Conservation (phyloP, 176 grass and related monocot genomes). For the Olyra latifolia region DNA sequence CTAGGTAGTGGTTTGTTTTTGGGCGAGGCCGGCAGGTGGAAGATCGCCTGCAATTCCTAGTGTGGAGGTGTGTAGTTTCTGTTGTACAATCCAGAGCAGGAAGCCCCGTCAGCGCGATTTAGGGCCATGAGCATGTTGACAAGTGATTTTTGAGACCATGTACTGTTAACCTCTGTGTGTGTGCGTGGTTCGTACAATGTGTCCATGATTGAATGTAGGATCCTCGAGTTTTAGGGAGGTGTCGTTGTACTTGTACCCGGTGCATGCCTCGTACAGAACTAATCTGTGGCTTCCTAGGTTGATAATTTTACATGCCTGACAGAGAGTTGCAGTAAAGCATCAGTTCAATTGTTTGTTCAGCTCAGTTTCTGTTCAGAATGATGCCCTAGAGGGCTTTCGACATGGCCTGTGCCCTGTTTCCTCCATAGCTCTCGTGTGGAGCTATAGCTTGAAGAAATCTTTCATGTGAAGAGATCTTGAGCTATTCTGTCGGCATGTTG, state of each 20-base stretch:
- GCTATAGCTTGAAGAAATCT: not conserved
- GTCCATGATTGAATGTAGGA: conserved; percentile 40
- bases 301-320: conserved; percentile 39
- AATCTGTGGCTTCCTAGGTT: conserved; percentile 43
- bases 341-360: conserved; percentile 22
- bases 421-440: not conserved
- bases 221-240: conserved; percentile 74
- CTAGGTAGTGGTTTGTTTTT: conserved; percentile 37
- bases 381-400: not conserved
- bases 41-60: conserved; percentile 47
- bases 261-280: conserved; percentile 45
- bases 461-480: not conserved
- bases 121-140: conserved; percentile 23
- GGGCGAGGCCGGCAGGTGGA: conserved; percentile 31
- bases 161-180: conserved; percentile 19
- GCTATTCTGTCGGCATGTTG: not conserved
- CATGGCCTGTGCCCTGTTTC: not conserved
- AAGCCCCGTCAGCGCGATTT: conserved; percentile 24
- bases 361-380: not conserved
- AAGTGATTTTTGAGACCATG: conserved; percentile 25
- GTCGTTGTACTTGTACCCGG: conserved; percentile 34
- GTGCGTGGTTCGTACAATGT: conserved; percentile 33
- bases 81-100: conserved; percentile 19
- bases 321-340: conserved; percentile 22
- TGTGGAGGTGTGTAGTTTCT: conserved; percentile 34